Evolutionary conservation across 148 eudicot species (phyloP).

Genomic region (Rhododendron henanense): DNA sequence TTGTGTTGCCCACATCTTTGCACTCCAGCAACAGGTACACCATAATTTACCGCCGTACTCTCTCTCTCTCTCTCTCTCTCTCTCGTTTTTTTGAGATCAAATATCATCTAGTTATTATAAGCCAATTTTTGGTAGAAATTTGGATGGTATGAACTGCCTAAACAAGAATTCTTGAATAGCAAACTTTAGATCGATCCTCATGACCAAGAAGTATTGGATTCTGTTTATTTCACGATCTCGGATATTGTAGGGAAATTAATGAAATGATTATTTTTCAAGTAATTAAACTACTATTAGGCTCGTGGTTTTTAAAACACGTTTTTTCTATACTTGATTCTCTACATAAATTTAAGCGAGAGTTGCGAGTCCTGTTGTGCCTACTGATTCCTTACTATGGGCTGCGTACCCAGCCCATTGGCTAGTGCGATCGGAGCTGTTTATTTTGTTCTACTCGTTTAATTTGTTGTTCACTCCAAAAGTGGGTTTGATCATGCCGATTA

Average conservation of each 20-base stretch:
- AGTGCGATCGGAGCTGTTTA: not conserved
- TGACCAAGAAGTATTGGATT: too few species aligned
- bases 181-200: too few species aligned
- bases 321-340: too few species aligned
- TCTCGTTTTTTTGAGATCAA: not conserved
- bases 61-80: too few species aligned
- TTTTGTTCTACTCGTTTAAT: too few species aligned
- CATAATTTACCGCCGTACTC: not conserved
- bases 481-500: too few species aligned
- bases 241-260: not conserved
- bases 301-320: not conserved
- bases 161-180: not conserved
- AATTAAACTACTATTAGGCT: too few species aligned
- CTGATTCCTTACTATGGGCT: not conserved
- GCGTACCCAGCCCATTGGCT: not conserved
- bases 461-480: too few species aligned
- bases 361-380: not conserved
- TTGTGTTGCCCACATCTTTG: constrained; percentile 86
- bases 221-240: not conserved
- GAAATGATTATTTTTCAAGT: not conserved
- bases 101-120: not conserved
- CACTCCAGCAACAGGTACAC: constrained; percentile 93
- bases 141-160: not conserved
- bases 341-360: not conserved
- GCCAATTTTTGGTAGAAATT: too few species aligned